These are phyloP conservation scores for Schrenkiella parvula DNA, from an alignment of 345 rosid species.

Conservation along the genomic window DNA sequence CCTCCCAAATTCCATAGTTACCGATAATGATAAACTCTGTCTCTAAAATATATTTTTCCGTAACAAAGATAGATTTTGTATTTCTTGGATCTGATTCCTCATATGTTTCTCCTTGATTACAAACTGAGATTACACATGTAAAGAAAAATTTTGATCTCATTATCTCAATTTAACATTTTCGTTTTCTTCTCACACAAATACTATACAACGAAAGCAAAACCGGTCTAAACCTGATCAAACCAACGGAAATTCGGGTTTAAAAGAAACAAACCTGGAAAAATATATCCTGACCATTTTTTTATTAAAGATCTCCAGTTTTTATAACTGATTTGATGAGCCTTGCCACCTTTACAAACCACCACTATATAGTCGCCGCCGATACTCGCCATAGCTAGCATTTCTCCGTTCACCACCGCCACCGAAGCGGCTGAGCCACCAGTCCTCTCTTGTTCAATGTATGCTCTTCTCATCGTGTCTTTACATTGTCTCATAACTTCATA, in stretches of 20 bases:
- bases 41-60: slow-evolving; percentile 32
- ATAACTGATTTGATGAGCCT: slow-evolving; percentile 48
- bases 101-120: slow-evolving; percentile 35
- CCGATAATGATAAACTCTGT: slow-evolving; percentile 70
- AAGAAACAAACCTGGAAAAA: slow-evolving; percentile 35
- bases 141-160: neutral
- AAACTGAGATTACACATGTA: slow-evolving; percentile 18
- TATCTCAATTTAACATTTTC: neutral
- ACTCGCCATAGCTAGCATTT: slow-evolving; percentile 55
- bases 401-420: slow-evolving; percentile 64
- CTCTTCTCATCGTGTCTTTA: slow-evolving; percentile 55
- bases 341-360: slow-evolving; percentile 59
- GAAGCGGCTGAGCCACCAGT: slow-evolving; percentile 44
- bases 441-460: slow-evolving; percentile 38
- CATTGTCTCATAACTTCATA: slow-evolving; percentile 44
- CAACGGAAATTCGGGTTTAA: neutral
- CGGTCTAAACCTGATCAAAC: neutral
- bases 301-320: slow-evolving; percentile 30
- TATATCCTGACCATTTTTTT: slow-evolving; percentile 45
- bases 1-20: slow-evolving; percentile 79
- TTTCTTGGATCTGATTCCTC: slow-evolving; percentile 19
- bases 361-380: slow-evolving; percentile 55
- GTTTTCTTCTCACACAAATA: slow-evolving; percentile 1
- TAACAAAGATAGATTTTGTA: slow-evolving; percentile 37
- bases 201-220: neutral